Conservation (phyloP, 2,329 filamentous ascomycete species). For the Colletotrichum sp. region DNA sequence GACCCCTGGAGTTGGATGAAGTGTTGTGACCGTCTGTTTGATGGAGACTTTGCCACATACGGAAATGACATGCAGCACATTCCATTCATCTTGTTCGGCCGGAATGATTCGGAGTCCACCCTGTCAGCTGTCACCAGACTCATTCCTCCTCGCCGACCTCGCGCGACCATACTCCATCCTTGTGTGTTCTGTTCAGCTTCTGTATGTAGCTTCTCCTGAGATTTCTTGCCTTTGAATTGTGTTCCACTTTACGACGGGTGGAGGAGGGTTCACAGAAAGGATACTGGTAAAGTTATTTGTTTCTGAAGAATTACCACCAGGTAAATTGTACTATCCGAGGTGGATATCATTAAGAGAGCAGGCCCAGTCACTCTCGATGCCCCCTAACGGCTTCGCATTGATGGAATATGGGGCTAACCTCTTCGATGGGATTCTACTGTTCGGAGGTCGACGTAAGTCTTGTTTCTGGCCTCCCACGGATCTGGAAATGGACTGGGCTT, state of each 20-base stretch:
- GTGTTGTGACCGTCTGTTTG: background rate
- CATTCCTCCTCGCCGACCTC: background rate
- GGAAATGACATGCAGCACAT: background rate
- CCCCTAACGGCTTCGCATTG: background rate
- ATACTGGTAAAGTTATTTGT: background rate
- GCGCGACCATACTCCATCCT: rapidly evolving
- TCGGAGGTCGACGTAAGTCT: background rate
- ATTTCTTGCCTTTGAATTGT: background rate
- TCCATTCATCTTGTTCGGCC: background rate
- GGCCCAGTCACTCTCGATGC: background rate
- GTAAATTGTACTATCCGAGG: background rate
- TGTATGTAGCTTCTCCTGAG: background rate
- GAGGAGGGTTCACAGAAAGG: background rate
- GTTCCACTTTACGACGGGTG: rapidly evolving
- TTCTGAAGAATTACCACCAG: background rate
- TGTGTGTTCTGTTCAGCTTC: background rate
- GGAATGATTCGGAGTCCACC: background rate
- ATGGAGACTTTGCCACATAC: background rate
- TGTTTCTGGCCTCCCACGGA: background rate
- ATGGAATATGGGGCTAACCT: background rate
- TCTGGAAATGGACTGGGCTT: background rate
- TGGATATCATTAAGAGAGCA: background rate
- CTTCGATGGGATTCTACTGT: background rate
- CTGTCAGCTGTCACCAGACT: background rate
- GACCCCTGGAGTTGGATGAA: background rate